Conservation (phyloP, 2,329 filamentous ascomycete species). For the Curvularia sp. region DNA sequence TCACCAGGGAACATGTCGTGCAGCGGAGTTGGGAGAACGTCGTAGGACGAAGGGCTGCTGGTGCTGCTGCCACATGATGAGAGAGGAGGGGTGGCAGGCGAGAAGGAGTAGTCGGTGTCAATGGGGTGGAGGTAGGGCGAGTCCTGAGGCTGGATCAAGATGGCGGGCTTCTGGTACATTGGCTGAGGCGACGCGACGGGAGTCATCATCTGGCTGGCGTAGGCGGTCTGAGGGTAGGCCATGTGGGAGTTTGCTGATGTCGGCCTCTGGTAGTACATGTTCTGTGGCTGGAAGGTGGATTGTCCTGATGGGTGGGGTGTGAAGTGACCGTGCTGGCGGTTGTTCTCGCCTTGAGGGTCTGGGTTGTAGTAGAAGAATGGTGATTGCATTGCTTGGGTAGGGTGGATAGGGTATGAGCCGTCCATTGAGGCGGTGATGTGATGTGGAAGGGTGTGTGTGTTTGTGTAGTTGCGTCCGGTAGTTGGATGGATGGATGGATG, state of each 20-base stretch:
- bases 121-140: conserved; percentile 65
- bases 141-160: conserved; percentile 68
- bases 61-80: conserved; percentile 84
- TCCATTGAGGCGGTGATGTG: conserved; percentile 64
- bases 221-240: conserved; percentile 59
- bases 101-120: conserved; percentile 77
- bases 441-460: neutral
- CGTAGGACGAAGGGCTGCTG: conserved; percentile 81
- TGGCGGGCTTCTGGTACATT: conserved; percentile 76
- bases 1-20: conserved; percentile 72
- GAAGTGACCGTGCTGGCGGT: conserved; percentile 77
- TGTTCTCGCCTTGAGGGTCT: conserved; percentile 71
- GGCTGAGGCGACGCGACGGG: conserved; percentile 78
- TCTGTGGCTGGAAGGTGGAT: conserved; percentile 52
- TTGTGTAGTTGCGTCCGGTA: conserved; percentile 1
- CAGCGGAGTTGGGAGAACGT: conserved; percentile 81
- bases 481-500: conserved; percentile 28
- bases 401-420: conserved; percentile 62
- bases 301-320: conserved; percentile 60
- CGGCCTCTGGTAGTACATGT: conserved; percentile 60
- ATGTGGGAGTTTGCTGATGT: conserved; percentile 68
- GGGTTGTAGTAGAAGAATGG: conserved; percentile 88
- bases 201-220: conserved; percentile 70
- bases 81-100: conserved; percentile 85
- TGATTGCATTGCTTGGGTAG: conserved; percentile 68